phyloP scores from a whole-genome alignment of 2,329 filamentous ascomycete species.

The Fusarium tupiense region DNA sequence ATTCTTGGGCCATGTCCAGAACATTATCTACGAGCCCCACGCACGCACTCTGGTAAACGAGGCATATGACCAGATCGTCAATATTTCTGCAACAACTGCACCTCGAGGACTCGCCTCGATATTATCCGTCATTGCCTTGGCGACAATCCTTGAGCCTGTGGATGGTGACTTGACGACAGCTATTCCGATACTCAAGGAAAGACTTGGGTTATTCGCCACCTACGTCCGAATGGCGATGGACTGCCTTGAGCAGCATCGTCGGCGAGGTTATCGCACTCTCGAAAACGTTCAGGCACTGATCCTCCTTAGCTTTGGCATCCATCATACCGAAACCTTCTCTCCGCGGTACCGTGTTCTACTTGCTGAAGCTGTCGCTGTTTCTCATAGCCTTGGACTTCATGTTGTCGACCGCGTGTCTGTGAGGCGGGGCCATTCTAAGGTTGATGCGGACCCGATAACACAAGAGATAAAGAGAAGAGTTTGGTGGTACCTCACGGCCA shows the following conservation, averaged over 20 bases:
- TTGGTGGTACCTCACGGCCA: neutral
- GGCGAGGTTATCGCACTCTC: neutral
- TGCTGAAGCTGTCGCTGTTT: neutral
- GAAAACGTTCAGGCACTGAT: neutral
- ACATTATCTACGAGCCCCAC: neutral
- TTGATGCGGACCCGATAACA: neutral
- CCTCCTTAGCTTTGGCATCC: neutral
- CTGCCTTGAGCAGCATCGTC: neutral
- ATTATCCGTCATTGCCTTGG: neutral
- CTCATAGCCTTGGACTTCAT: neutral
- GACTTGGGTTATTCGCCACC: accelerated
- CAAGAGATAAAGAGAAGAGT: neutral
- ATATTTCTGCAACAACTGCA: neutral
- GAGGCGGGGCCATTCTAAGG: accelerated
- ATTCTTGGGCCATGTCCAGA: neutral
- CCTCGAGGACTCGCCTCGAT: neutral
- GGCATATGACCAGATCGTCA: neutral
- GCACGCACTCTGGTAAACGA: neutral
- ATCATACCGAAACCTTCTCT: neutral
- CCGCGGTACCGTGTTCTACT: neutral
- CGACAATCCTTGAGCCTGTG: neutral
- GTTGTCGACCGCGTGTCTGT: neutral
- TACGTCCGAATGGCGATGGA: neutral
- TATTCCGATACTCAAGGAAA: neutral
- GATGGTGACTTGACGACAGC: neutral